Percentiles rank a stretch among this genome's conserved stretches.
phyloP scores from a whole-genome alignment of 106 monocot species.

The Cymbidium sinense region DNA sequence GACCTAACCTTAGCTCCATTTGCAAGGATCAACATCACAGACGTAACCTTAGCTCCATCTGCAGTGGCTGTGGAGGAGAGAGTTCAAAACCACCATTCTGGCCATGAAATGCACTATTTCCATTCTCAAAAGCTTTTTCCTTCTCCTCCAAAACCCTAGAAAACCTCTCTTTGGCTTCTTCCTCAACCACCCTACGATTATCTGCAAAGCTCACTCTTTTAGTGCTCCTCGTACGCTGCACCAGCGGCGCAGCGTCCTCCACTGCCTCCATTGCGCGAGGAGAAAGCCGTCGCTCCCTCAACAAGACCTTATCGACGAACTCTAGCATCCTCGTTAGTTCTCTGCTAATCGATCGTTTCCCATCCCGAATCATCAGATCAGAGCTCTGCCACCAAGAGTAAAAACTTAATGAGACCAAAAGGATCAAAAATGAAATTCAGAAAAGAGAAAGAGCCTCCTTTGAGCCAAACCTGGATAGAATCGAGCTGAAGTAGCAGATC shows the following conservation, averaged over 20 bases:
- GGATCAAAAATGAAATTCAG: background rate
- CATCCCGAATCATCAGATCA: constrained; percentile 69
- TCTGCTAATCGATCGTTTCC: constrained; percentile 47
- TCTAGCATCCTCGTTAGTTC: constrained; percentile 50
- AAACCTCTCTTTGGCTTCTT: background rate
- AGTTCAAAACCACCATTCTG: constrained; percentile 17
- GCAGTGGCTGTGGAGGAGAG: constrained; percentile 35
- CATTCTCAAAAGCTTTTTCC: constrained; percentile 2
- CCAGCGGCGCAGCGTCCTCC: background rate
- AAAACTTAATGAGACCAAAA: background rate
- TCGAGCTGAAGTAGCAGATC: constrained; percentile 65
- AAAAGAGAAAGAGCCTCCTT: background rate
- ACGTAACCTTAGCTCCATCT: constrained; percentile 34
- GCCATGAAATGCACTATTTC: background rate
- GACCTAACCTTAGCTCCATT: constrained; percentile 31
- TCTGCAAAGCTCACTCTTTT: constrained; percentile 49
- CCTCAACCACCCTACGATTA: background rate
- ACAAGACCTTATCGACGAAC: constrained; percentile 41
- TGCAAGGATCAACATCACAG: constrained; percentile 6
- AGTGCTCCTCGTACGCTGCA: constrained; percentile 3
- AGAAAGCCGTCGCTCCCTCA: constrained; percentile 14
- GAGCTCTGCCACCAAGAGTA: constrained; percentile 29
- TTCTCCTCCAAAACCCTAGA: constrained; percentile 12
- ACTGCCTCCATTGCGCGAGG: constrained; percentile 10
- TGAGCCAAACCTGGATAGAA: constrained; percentile 47